phyloP scores from a whole-genome alignment of 176 grass and related monocot genomes.

The Olyra latifolia region DNA sequence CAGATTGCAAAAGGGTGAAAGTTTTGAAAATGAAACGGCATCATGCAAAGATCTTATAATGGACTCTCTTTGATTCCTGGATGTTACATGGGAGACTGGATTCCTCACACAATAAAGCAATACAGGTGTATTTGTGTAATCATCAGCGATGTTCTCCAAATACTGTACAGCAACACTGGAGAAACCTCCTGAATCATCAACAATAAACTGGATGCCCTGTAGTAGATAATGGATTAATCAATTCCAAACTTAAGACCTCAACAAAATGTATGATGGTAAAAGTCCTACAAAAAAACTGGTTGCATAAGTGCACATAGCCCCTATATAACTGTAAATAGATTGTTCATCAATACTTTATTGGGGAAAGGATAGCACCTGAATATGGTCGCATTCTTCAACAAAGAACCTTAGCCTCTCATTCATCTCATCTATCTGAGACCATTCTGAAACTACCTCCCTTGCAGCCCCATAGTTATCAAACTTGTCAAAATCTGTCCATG shows the following conservation, averaged over 20 bases:
- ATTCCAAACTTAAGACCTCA: background rate
- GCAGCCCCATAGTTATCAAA: slow-evolving; percentile 76
- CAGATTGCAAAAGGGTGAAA: slow-evolving; percentile 72
- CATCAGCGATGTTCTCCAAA: slow-evolving; percentile 87
- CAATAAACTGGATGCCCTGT: slow-evolving; percentile 82
- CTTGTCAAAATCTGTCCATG: slow-evolving; percentile 88
- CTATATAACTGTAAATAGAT: slow-evolving; percentile 18
- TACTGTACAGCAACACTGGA: slow-evolving; percentile 62
- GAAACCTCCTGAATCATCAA: slow-evolving; percentile 74
- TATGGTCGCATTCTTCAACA: slow-evolving; percentile 95
- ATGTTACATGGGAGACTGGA: slow-evolving; percentile 48
- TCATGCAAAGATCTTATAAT: slow-evolving; percentile 77
- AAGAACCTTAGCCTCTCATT: slow-evolving; percentile 92
- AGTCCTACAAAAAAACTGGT: background rate
- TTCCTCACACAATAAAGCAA: slow-evolving; percentile 78
- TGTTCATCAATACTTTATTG: slow-evolving; percentile 17
- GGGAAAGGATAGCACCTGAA: slow-evolving; percentile 67
- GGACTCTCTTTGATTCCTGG: slow-evolving; percentile 54
- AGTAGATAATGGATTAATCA: slow-evolving; percentile 33
- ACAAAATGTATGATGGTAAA: background rate
- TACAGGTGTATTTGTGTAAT: slow-evolving; percentile 84
- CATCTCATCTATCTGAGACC: slow-evolving; percentile 84
- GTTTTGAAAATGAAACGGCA: slow-evolving; percentile 78
- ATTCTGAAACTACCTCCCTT: slow-evolving; percentile 75
- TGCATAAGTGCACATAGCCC: background rate